Evolutionary conservation across 2,329 filamentous ascomycete species (phyloP), one percentile per base, ranked within the genome.

Genomic region (Pyrenophora teres): DNA sequence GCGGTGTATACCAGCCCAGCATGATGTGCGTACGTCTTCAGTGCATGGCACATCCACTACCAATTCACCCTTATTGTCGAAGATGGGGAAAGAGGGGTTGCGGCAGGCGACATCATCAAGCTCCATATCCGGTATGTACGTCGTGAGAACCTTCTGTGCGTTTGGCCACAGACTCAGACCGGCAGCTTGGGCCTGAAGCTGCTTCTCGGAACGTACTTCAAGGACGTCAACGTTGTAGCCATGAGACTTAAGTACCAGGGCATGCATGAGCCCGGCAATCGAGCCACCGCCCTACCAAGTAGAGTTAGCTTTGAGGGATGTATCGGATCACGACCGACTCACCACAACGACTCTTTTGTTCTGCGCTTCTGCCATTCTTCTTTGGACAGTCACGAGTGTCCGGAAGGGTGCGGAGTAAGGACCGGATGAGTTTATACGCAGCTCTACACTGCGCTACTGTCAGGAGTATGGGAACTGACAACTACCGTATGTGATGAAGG

Each of bases 221-320:
- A 64, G 38, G 15, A 65, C 38, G 13, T 44, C 40, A 15, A 64
- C 54, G 2, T 45, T 46, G 16, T 52, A 52, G 10, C 59, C 61
- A 13, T 59, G 57, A 6, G 48, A 54, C 31, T 59, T 61, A 2
- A 65, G 49, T 2, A 52, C 57, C 6, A 64, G 36, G 10, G 61
- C 61, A 33, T 63, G 57, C 53, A 65, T 58, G 6, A 65, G 52
- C 13, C 63, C 61, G 9, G 59, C 52, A 16, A 63, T 54, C 1
- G 61, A 64, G 36, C 57, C 56, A 16, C 63, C 63, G 8, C 27
- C 27, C 27, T 30, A 12, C 10, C 27, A 13, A 12, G 10, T 12
- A 30, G 27, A 30, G 27, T 30, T 30, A 30, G 27, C 10, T 12
- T 4, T 30, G 27, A 30, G 27, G 27, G 2, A 5, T 30, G 10